These are phyloP conservation scores for Petrea volubilis DNA, from an alignment of 257 asterid species.

Conservation along the genomic window DNA sequence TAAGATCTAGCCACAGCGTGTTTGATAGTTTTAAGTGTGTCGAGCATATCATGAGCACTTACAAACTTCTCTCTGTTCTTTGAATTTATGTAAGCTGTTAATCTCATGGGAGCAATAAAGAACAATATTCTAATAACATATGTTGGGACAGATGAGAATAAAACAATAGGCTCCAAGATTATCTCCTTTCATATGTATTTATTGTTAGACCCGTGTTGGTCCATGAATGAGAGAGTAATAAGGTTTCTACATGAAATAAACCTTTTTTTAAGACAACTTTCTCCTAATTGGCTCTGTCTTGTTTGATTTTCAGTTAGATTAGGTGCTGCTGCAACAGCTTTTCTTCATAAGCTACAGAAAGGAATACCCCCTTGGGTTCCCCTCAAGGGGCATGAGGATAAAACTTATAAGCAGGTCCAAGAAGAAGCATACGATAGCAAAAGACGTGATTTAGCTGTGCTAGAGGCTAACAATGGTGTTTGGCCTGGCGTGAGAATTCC, in stretches of 20 bases:
- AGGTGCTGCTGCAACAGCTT: slow-evolving; percentile 92
- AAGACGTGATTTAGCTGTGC: slow-evolving; percentile 86
- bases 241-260: background rate
- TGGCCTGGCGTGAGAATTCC: slow-evolving; percentile 96
- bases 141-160: too few relatives aligned
- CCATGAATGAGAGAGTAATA: too few relatives aligned
- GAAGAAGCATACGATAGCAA: slow-evolving; percentile 89
- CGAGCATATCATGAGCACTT: background rate
- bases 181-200: too few relatives aligned
- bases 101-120: too few relatives aligned
- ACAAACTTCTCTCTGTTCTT: background rate
- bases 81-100: too few relatives aligned
- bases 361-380: slow-evolving; percentile 99
- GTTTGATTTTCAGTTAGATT: slow-evolving; percentile 66
- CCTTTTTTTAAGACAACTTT: background rate
- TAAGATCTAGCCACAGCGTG: background rate
- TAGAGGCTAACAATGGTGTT: slow-evolving; percentile 82
- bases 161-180: too few relatives aligned
- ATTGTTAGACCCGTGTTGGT: too few relatives aligned
- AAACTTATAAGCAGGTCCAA: slow-evolving; percentile 90
- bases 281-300: slow-evolving; percentile 15
- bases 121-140: too few relatives aligned
- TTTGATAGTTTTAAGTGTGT: background rate
- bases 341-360: slow-evolving; percentile 85
- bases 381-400: slow-evolving; percentile 80